A percentile compares a stretch with the other conserved stretches of the same genome.
phyloP scores from a whole-genome alignment of 1,284 basidiomycete genomes.

The Apiotrichum veenhuisii region DNA sequence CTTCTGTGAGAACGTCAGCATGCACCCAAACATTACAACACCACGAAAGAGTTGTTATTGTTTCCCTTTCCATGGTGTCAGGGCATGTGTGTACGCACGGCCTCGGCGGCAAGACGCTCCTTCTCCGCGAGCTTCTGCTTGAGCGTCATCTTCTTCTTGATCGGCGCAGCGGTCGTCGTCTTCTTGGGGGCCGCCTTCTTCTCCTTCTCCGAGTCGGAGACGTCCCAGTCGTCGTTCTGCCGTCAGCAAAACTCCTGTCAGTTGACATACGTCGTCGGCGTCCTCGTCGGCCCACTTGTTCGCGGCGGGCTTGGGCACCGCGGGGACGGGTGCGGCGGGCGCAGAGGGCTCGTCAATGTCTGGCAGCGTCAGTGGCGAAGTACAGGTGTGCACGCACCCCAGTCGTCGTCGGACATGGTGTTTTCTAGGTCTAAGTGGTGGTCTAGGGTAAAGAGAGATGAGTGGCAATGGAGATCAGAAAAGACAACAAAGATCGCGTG shows the following conservation, averaged over 20 bases:
- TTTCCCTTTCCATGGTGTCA: too few species aligned
- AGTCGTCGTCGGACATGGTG: conserved; percentile 42
- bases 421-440: background rate
- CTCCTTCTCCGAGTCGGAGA: conserved; percentile 65
- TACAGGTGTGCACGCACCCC: conserved; percentile 26
- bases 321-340: conserved; percentile 48
- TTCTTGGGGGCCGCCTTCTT: conserved; percentile 61
- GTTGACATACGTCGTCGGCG: conserved; percentile 75
- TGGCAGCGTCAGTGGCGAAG: conserved; percentile 12
- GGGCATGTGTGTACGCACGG: conserved; percentile 27
- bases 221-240: conserved; percentile 85
- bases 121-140: conserved; percentile 87
- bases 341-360: conserved; percentile 54
- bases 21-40: background rate
- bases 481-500: too few species aligned
- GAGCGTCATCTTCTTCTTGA: conserved; percentile 84
- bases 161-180: conserved; percentile 58
- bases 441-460: too few species aligned
- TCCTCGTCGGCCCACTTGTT: conserved; percentile 79
- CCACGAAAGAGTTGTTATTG: background rate
- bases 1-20: conserved; percentile 5
- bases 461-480: too few species aligned
- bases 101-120: conserved; percentile 57
- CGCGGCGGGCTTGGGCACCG: conserved; percentile 52
- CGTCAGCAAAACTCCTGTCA: conserved; percentile 48